Base-by-base conservation (phyloP, 2,329 filamentous ascomycete species). In the Rhynchosporium secalis region DNA sequence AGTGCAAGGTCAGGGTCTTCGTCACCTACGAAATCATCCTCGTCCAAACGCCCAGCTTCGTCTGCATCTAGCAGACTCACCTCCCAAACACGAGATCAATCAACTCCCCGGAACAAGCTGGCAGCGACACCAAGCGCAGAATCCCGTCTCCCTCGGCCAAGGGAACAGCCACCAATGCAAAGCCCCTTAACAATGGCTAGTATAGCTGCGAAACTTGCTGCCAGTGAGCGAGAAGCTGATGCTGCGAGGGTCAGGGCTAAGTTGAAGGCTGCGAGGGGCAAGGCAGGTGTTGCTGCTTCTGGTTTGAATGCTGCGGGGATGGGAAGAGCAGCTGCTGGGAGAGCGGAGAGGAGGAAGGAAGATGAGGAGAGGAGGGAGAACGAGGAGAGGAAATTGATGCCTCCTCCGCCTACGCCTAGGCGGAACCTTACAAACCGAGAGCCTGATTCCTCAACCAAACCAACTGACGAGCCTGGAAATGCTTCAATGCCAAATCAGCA, bases 241-340 rank as follows among this genome's bases (percentile, higher is more conserved):
- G 85, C 85, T 1, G 85, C 85, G 1, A 79, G 85, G 29, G 84
- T 87, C 0, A 77, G 85, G 3, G 86, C 86, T 2, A 88, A 87
- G 71, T 78, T 88, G 36, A 82, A 80, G 68, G 84, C 85, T 1
- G 82, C 81, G 79, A 41, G 75, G 73, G 13, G 81, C 79, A 40
- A 75, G 74, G 13, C 72, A 71, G 59, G 75, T 75, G 60, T 67
- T 20, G 54, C 45, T 40, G 48, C 41, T 45, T 33, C 64, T 20
- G 26, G 3, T 31, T 28, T 20, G 52, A 28, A 20, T 36, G 20
- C 12, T 31, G 20, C 10, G 20, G 38, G 20, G 26, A 43, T 8
- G 29, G 20, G 29, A 5, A 31, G 28, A 26, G 43, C 20, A 20
- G 20, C 20, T 20, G 20, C 20, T 20, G 20, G 26, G 7, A 56